Conservation (phyloP, 148 eudicot species). For the Hydrangea macrophylla region DNA sequence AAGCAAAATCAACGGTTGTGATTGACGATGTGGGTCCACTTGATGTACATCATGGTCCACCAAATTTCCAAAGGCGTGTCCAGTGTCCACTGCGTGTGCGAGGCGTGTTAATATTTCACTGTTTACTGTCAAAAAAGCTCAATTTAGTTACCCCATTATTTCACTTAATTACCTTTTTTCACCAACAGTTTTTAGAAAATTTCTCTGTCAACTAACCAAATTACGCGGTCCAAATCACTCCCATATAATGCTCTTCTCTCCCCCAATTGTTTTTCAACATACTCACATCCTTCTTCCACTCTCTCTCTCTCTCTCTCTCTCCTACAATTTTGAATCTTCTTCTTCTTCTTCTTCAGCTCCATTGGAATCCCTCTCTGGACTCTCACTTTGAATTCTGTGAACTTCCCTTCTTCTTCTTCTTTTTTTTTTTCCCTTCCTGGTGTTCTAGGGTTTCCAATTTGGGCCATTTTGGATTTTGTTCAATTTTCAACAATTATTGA, state of each 20-base stretch:
- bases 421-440: background rate
- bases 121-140: too few species aligned
- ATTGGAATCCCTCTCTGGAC: background rate
- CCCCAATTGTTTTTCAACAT: slow-evolving; percentile 19
- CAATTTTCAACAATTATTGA: too few species aligned
- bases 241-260: slow-evolving; percentile 10
- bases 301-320: background rate
- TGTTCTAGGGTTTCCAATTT: background rate
- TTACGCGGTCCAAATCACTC: slow-evolving; percentile 21
- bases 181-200: background rate
- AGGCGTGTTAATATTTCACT: too few species aligned
- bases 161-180: too few species aligned
- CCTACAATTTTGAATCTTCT: background rate
- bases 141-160: too few species aligned
- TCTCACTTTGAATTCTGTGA: background rate
- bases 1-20: too few species aligned
- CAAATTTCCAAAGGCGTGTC: too few species aligned
- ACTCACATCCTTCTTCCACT: background rate
- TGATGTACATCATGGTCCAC: too few species aligned
- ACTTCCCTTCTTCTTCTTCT: background rate
- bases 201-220: background rate
- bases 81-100: too few species aligned
- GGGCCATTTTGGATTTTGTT: too few species aligned
- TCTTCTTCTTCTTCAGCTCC: background rate
- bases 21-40: too few species aligned